Evolutionary conservation across 2,329 filamentous ascomycete species (phyloP), one percentile per base, ranked within the genome.

Genomic region (Phyllosticta citriasiana): DNA sequence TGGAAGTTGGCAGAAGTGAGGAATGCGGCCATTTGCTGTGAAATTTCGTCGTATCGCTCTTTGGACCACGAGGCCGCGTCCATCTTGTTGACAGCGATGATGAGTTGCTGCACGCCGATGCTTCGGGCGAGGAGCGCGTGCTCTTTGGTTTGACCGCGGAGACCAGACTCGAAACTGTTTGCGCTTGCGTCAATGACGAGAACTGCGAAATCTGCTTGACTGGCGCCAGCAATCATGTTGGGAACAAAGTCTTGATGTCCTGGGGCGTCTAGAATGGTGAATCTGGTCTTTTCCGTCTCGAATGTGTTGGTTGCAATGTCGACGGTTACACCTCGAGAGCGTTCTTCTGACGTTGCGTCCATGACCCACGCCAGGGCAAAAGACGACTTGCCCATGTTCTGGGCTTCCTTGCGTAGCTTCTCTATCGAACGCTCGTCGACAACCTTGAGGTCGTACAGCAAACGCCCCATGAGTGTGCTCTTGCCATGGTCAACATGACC

Each of bases 211-310:
- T 99, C 94, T 9, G 94, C 95, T 74, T 97, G 93, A 63, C 89
- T 94, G 3, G 93, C 91, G 14, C 94, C 94, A 2, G 93, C 93
- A 72, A 99, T 97, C 94, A 99, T 99, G 73, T 97, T 99, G 0
- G 94, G 94, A 22, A 99, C 91, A 71, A 97, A 99, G 72, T 99
- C 94, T 63, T 87, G 84, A 74, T 99, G 94, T 0, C 94, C 94
- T 0, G 94, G 94, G 0, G 94, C 93, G 72, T 99, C 94, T 4
- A 99, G 81, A 54, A 99, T 96, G 1, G 94, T 97, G 70, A 97
- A 97, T 10, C 82, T 83, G 0, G 91, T 94, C 57, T 82, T 88
- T 1, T 89, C 86, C 0, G 95, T 99, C 71, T 95, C 89, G 70
- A 99, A 99, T 65, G 91, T 86, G 71, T 96, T 96, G 19, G 89